Conservation (phyloP, 345 rosid genomes). For the Turritis glabra region DNA sequence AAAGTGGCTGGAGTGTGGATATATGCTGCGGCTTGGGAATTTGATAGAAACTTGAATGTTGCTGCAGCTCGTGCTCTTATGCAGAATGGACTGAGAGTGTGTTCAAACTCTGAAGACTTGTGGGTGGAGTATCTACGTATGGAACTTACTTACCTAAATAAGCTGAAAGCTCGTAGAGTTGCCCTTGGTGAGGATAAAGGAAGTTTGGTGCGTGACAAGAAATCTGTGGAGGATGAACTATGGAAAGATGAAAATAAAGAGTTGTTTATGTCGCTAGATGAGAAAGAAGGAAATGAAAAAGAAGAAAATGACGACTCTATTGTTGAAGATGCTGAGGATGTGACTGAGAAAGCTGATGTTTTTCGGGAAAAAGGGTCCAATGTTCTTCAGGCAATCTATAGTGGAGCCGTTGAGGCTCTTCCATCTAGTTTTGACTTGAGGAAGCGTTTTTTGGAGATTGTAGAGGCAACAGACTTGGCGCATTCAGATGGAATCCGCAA, state of each 20-base stretch:
- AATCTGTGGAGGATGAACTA: slow-evolving; percentile 44
- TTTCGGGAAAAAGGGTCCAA: slow-evolving; percentile 66
- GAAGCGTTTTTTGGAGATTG: slow-evolving; percentile 66
- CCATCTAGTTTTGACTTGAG: slow-evolving; percentile 78
- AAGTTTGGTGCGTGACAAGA: slow-evolving; percentile 47
- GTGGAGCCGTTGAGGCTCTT: slow-evolving; percentile 66
- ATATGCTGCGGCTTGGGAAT: slow-evolving; percentile 98
- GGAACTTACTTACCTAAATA: slow-evolving; percentile 88
- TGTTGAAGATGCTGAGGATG: slow-evolving; percentile 49
- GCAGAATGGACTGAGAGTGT: slow-evolving; percentile 85
- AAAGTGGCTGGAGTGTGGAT: slow-evolving; percentile 89
- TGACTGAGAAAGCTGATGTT: slow-evolving; percentile 48
- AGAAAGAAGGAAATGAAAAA: slow-evolving; percentile 55
- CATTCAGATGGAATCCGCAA: slow-evolving; percentile 61
- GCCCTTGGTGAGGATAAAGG: slow-evolving; percentile 82
- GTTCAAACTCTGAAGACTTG: slow-evolving; percentile 76
- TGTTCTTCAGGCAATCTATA: slow-evolving; percentile 62
- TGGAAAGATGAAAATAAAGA: slow-evolving; percentile 76
- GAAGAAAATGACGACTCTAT: slow-evolving; percentile 44
- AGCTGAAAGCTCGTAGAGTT: slow-evolving; percentile 76
- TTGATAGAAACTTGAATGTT: slow-evolving; percentile 77
- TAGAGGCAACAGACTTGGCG: slow-evolving; percentile 68
- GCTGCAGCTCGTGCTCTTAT: slow-evolving; percentile 84
- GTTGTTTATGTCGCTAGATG: slow-evolving; percentile 59
- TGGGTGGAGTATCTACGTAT: slow-evolving; percentile 94